Conservation (phyloP, 805 yeast species). For the Ogataea wickerhamii region DNA sequence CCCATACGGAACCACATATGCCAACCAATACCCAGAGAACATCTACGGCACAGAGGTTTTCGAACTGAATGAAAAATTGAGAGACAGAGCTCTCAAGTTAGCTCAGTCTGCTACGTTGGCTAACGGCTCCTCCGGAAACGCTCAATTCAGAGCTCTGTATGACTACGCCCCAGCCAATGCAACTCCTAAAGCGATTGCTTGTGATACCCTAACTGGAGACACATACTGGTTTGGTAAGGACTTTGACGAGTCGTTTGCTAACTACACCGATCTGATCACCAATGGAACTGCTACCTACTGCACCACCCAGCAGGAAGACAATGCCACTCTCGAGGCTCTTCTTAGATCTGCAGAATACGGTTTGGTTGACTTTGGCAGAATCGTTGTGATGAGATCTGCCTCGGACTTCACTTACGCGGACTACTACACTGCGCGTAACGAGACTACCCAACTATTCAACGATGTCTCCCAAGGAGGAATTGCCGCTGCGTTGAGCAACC, state of each 20-base stretch:
- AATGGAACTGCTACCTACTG: slow-evolving; percentile 60
- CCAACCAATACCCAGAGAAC: slow-evolving; percentile 47
- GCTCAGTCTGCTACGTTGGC: slow-evolving; percentile 43
- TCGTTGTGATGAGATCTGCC: slow-evolving; percentile 58
- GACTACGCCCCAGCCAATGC: slow-evolving; percentile 47
- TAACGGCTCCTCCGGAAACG: slow-evolving; percentile 45
- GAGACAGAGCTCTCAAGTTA: slow-evolving; percentile 54
- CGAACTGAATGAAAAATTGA: slow-evolving; percentile 54
- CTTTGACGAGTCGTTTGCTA: slow-evolving; percentile 48
- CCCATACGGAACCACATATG: slow-evolving; percentile 49
- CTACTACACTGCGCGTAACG: slow-evolving; percentile 23
- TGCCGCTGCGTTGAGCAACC: slow-evolving; percentile 45
- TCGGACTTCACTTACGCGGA: slow-evolving; percentile 53
- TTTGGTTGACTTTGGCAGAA: slow-evolving; percentile 53
- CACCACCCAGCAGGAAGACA: slow-evolving; percentile 64
- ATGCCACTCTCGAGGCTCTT: slow-evolving; percentile 59
- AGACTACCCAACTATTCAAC: slow-evolving; percentile 49
- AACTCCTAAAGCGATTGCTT: slow-evolving; percentile 44
- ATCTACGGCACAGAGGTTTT: slow-evolving; percentile 65
- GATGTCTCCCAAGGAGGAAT: slow-evolving; percentile 50
- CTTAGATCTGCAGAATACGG: slow-evolving; percentile 52
- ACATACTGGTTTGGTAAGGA: slow-evolving; percentile 54
- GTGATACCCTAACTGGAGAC: slow-evolving; percentile 62
- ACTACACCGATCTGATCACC: slow-evolving; percentile 46
- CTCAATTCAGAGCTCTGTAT: slow-evolving; percentile 45